Percentiles rank a stretch among this genome's conserved stretches.
Conservation (phyloP, 2,329 filamentous ascomycete genomes). For the Alternaria consortialis region DNA sequence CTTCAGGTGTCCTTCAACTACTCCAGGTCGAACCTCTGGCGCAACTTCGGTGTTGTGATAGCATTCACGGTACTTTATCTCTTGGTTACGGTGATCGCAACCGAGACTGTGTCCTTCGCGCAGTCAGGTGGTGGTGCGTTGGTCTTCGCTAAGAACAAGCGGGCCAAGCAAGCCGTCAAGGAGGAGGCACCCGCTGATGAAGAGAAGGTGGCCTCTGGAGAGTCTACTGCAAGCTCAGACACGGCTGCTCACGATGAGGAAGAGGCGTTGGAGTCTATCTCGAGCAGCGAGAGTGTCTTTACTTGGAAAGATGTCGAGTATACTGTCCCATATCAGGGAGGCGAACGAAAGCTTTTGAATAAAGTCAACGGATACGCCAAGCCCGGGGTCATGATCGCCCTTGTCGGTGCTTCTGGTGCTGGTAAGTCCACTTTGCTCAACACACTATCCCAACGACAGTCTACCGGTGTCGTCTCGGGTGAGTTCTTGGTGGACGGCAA, state of each 20-base stretch:
- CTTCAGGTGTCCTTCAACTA: slow-evolving; percentile 65
- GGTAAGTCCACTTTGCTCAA: slow-evolving; percentile 87
- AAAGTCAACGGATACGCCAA: slow-evolving; percentile 80
- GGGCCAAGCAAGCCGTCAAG: slow-evolving; percentile 63
- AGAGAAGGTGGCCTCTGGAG: slow-evolving; percentile 60
- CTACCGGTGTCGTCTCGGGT: slow-evolving; percentile 69
- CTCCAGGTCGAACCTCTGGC: slow-evolving; percentile 67
- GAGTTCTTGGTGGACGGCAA: slow-evolving; percentile 77
- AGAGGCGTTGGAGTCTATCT: slow-evolving; percentile 47
- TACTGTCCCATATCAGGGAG: slow-evolving; percentile 73
- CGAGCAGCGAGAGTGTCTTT: slow-evolving; percentile 50
- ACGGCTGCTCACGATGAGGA: slow-evolving; percentile 38
- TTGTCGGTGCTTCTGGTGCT: slow-evolving; percentile 83
- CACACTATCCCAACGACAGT: slow-evolving; percentile 77
- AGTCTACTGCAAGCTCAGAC: slow-evolving; percentile 30
- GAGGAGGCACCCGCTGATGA: slow-evolving; percentile 61
- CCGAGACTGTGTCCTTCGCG: slow-evolving; percentile 72
- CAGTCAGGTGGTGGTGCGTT: slow-evolving; percentile 71
- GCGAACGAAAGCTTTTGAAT: slow-evolving; percentile 70
- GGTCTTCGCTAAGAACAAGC: slow-evolving; percentile 74
- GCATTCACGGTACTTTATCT: slow-evolving; percentile 80
- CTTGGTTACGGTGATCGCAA: slow-evolving; percentile 72
- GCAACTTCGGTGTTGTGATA: slow-evolving; percentile 81
- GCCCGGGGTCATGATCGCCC: slow-evolving; percentile 79
- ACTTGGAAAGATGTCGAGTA: slow-evolving; percentile 63